Conservation (phyloP, 805 yeast genomes). For the Wickerhamomyces canadensis region DNA sequence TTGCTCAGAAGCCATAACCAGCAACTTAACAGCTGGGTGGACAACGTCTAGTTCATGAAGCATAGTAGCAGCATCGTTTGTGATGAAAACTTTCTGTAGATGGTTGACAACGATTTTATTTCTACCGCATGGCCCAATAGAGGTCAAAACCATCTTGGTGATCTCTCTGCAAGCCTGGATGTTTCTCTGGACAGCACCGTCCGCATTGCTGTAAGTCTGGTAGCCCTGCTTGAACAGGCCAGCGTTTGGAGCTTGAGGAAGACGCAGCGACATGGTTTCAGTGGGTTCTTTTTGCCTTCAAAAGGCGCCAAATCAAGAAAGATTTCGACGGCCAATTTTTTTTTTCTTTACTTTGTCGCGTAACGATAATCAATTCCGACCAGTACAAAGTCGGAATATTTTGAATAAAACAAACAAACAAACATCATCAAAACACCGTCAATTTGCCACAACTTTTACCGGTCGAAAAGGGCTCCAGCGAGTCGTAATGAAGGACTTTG, state of each 20-base stretch:
- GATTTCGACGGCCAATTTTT: slow-evolving; percentile 2
- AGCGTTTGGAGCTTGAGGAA: slow-evolving; percentile 89
- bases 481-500: too few species aligned
- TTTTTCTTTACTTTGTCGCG: too few species aligned
- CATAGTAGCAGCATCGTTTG: slow-evolving; percentile 98
- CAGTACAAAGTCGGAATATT: too few species aligned
- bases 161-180: slow-evolving; percentile 93
- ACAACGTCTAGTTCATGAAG: slow-evolving; percentile 87
- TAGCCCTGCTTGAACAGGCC: slow-evolving; percentile 96
- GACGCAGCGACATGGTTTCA: slow-evolving; percentile 68
- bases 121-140: slow-evolving; percentile 97
- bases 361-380: too few species aligned
- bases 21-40: slow-evolving; percentile 94
- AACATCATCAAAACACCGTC: too few species aligned
- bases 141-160: slow-evolving; percentile 84
- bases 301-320: too few species aligned
- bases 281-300: not conserved
- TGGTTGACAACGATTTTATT: slow-evolving; percentile 93
- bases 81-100: slow-evolving; percentile 78
- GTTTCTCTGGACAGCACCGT: slow-evolving; percentile 91
- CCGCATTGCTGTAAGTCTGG: slow-evolving; percentile 78
- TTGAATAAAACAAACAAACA: too few species aligned
- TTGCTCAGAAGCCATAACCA: slow-evolving; percentile 95
- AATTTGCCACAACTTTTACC: too few species aligned
- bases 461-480: too few species aligned